These are phyloP conservation scores for Saturnispora quitensis DNA, from an alignment of 805 yeast species.

Conservation along the genomic window DNA sequence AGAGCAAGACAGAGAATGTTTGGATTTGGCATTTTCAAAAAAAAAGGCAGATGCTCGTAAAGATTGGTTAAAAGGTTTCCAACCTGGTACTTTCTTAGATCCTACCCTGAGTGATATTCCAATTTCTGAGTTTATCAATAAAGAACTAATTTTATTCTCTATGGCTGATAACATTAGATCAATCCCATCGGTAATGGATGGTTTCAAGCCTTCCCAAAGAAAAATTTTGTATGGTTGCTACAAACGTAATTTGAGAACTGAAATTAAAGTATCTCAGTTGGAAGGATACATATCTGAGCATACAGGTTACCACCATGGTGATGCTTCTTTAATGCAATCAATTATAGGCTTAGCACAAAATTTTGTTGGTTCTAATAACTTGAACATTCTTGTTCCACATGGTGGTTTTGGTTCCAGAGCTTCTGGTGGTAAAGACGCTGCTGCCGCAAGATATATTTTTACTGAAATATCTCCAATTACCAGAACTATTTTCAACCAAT, in stretches of 20 bases:
- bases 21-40: constrained; percentile 91
- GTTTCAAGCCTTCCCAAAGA: constrained; percentile 95
- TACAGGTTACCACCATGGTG: constrained; percentile 96
- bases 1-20: constrained; percentile 64
- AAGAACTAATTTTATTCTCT: constrained; percentile 87
- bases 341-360: constrained; percentile 93
- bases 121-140: constrained; percentile 87
- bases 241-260: constrained; percentile 64
- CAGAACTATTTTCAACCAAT: constrained; percentile 61
- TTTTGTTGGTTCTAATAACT: constrained; percentile 85
- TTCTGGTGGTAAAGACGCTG: constrained; percentile 94
- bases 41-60: constrained; percentile 95
- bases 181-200: constrained; percentile 89
- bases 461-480: constrained; percentile 78
- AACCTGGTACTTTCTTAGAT: constrained; percentile 88
- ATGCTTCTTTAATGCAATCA: constrained; percentile 76
- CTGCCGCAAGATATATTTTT: constrained; percentile 95
- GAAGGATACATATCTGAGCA: constrained; percentile 84
- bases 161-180: constrained; percentile 96
- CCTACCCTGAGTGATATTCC: constrained; percentile 71
- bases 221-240: constrained; percentile 85
- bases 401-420: constrained; percentile 97
- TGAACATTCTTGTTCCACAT: constrained; percentile 76
- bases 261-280: constrained; percentile 83
- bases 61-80: constrained; percentile 87